Percentiles rank a stretch among this genome's conserved stretches.
Evolutionary conservation across 1,284 basidiomycete genomes (phyloP).

Genomic region (Phaffia rhodozyma): DNA sequence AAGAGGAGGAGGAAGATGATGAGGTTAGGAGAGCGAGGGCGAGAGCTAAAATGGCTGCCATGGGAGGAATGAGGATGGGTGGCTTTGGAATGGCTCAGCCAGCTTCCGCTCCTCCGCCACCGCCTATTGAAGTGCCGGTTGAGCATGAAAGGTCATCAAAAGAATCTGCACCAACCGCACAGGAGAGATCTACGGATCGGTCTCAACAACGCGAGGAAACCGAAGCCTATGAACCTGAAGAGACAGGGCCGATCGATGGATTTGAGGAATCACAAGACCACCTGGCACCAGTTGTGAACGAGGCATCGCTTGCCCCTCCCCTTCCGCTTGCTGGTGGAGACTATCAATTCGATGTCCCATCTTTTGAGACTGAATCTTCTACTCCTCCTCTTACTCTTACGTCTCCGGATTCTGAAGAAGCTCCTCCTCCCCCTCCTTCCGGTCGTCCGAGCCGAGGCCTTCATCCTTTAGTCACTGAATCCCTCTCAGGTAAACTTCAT

Average conservation of each 20-base stretch:
- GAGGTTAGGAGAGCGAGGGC: constrained; percentile 26
- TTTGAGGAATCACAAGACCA: too few species aligned
- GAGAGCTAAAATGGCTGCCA: constrained; percentile 12
- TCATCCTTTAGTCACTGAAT: constrained; percentile 9
- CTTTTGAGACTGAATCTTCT: not conserved
- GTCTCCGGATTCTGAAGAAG: not conserved
- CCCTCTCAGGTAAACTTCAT: not conserved
- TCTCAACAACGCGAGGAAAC: too few species aligned
- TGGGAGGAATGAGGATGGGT: constrained; percentile 28
- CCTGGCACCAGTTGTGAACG: not conserved
- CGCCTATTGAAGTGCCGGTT: constrained; percentile 6
- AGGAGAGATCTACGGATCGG: not conserved
- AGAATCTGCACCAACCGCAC: not conserved
- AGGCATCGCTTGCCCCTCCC: constrained; percentile 21
- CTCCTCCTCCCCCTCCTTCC: constrained; percentile 1
- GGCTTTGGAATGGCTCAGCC: not conserved
- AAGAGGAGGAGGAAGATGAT: constrained; percentile 33
- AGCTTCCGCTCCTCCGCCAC: not conserved
- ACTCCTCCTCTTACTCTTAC: not conserved
- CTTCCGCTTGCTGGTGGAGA: constrained; percentile 18
- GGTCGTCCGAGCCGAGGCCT: constrained; percentile 11
- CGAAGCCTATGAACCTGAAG: not conserved
- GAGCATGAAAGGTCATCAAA: constrained; percentile 8
- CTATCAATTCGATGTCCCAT: not conserved
- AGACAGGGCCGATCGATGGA: too few species aligned